Conservation (phyloP, 2,329 filamentous ascomycete species). For the Bipolaris cookei region DNA sequence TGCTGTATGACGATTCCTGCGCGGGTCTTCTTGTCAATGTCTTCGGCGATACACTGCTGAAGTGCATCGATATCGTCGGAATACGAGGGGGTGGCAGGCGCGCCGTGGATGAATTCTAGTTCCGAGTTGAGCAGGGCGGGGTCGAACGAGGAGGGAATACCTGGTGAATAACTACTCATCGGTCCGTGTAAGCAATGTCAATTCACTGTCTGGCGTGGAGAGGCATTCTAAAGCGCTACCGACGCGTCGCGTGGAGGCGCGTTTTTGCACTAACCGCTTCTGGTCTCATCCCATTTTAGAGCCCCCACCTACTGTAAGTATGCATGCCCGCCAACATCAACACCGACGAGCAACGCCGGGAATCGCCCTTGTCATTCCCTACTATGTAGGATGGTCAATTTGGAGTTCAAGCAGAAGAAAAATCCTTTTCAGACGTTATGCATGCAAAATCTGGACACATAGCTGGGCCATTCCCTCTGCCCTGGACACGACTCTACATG, state of each 20-base stretch:
- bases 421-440: background rate
- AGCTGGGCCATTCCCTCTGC: background rate
- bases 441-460: background rate
- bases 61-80: constrained; percentile 59
- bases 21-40: constrained; percentile 50
- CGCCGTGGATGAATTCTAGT: constrained; percentile 31
- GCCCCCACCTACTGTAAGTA: background rate
- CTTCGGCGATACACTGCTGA: constrained; percentile 51
- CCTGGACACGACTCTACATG: background rate
- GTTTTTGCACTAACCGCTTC: constrained; percentile 23
- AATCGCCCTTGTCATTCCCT: background rate
- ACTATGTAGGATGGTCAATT: background rate
- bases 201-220: constrained; percentile 4
- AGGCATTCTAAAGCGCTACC: constrained; percentile 1
- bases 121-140: constrained; percentile 59
- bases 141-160: constrained; percentile 58
- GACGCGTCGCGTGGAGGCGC: constrained; percentile 27
- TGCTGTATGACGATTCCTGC: constrained; percentile 59
- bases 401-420: background rate
- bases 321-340: background rate
- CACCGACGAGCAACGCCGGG: background rate
- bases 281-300: constrained; percentile 5
- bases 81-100: constrained; percentile 35
- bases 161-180: constrained; percentile 41
- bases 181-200: constrained; percentile 6